Evolutionary conservation across 179 eudicot genomes (phyloP), one percentile per base, ranked within the genome.

Genomic region (Spinacia oleracea): DNA sequence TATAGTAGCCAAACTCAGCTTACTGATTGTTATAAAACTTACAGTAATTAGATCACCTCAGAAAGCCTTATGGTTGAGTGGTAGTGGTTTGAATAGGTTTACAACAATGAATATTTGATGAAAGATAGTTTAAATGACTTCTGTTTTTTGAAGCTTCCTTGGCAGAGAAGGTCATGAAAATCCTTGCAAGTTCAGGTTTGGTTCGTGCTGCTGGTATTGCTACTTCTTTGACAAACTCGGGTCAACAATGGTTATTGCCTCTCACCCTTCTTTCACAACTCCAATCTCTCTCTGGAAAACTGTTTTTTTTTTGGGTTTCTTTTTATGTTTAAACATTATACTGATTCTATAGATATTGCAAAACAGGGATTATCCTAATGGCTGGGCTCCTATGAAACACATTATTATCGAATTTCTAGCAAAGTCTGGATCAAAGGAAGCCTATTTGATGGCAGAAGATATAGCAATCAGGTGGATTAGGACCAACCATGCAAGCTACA

Each of bases 311-410:
- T 43, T 5, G n/a, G n/a, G n/a, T 21, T 9, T 29, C 29, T 8
- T 21, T 18, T 60, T 60, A n/a, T 72, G 40, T 53, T 72, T 72
- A 68, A 48, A n/a, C n/a, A n/a, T n/a, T 9, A 42, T 77, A 80
- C 51, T 80, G 43, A 80, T 2, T 21, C 3, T 15, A 50, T 25
- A 59, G 56, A 55, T 40, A 3, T 83, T 71, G 50, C 43, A 72
- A n/a, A 76, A 53, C 83, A 93, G 99, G 99, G 99, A 96, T 80
- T 93, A 81, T 84, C 99, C 99, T 4, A 96, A 96, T 80, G 99
- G 98, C n/a, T 96, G 99, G 99, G 97, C 99, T 0, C 99, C 99
- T 2, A 60, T 93, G 69, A 98, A 96, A 80, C 96, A 96, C 82
- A 79, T 96, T 77, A 93, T 93, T 6, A 92, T 89, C 48, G 97